Evolutionary conservation across 202 grass and related monocot genomes (phyloP), one percentile per base, ranked within the genome.

Genomic region (Panicum virgatum): DNA sequence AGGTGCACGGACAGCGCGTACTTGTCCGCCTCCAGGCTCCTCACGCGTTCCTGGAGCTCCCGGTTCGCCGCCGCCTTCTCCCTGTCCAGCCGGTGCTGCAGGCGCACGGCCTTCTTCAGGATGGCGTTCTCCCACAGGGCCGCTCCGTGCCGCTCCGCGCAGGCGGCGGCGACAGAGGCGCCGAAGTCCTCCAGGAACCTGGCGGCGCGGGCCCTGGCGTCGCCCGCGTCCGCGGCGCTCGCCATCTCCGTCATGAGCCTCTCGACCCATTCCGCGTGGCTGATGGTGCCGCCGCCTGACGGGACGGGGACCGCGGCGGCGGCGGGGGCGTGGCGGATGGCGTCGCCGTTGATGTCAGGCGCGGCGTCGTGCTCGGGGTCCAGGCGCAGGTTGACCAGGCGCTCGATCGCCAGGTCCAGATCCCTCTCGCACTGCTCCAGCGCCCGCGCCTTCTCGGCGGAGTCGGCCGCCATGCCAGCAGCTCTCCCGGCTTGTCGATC

Each of bases 1-100:
- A 85, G 75, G 56, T 64, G 48, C 23, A 72, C 3, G 5, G 66
- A 53, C 34, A 79, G 3, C 45, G 32, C 54, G 26, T 80, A 86
- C 37, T 80, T 86, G 3, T 86, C 68, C 8, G 19, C 42, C 83
- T 80, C 83, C 0, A 86, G 68, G 19, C n/a, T 22, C 46, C 56
- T 36, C 1, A 73, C 45, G 25, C 69, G 66, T 25, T 79, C 76
- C 58, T 47, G 67, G 12, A 85, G 75, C 44, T 65, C 36, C 34
- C 12, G 2, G 66, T 26, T 30, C 5, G 48, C 50, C 46, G 15
- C 19, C 67, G 16, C 34, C 70, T 22, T 0, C 19, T 23, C 26
- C 8, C 5, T 16, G 26, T 13, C 22, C 58, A 12, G 46, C 26
- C 47, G 68, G 26, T 80, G 38, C 83, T 56, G 83, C 32, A 63